Evolutionary conservation across 495 filamentous ascomycete genomes (phyloP), one percentile per base, ranked within the genome.

Genomic region (Hyaloscypha finlandica): DNA sequence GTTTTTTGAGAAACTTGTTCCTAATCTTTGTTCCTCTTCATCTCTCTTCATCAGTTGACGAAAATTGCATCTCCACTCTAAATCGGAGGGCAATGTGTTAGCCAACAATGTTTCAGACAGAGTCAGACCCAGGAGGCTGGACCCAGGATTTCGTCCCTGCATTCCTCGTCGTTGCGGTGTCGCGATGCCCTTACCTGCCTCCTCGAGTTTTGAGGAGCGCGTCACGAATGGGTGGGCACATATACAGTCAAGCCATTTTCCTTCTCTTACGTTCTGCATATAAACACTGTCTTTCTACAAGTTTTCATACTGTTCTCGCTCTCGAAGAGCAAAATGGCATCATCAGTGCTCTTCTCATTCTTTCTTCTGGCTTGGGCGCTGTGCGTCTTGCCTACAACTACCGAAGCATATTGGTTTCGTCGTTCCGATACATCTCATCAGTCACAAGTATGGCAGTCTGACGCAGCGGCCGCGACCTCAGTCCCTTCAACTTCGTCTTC

Each of bases 311-410:
- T 48, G 42, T 16, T 48, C 42, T 19, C 9, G 16, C 42, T 48
- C 20, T 65, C 54, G 25, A 60, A 9, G 25, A 37, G 59, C 56
- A 59, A 66, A 45, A 66, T 66, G 64, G 16, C 22, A 52, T 39
- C 29, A 8, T 53, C 39, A n/a, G 1, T 30, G 30, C 33, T 59
- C 16, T 25, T 60, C 22, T 30, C 31, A 20, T 39, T 57, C 52
- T 22, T n/a, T 59, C 4, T 60, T 66, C 37, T 65, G 12, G 54
- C 45, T 22, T 59, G 35, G 57, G 25, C 56, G 37, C 64, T 66
- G 64, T 59, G 55, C 56, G 64, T 60, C 56, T 32, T 51, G 14
- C 55, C n/a, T 57, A 8, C 35, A 22, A 25, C 25, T 25, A 25
- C 20, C 8, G 52, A 66, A 66, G 64, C 39, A 59, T 3, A 39